Evolutionary conservation across 1,139 yeast genomes (phyloP).

Genomic region (Candida albicans): DNA sequence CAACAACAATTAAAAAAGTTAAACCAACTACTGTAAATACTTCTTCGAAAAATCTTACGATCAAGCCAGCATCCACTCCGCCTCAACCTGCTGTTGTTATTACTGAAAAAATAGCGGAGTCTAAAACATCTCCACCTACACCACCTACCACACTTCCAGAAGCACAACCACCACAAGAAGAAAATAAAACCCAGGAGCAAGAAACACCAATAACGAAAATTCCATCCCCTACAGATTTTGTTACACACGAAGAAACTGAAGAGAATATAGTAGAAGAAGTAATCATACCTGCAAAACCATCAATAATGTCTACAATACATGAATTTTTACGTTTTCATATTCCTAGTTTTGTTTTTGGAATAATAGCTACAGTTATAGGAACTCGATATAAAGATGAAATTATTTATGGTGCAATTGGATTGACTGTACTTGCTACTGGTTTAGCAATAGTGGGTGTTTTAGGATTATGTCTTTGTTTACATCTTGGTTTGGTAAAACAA

Average conservation of each 20-base stretch:
- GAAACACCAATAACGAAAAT: not conserved
- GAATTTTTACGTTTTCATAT: conserved; percentile 21
- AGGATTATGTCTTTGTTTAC: conserved; percentile 30
- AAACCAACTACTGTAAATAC: conserved; percentile 9
- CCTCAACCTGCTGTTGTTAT: not conserved
- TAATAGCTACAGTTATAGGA: conserved; percentile 12
- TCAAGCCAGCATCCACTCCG: conserved; percentile 2
- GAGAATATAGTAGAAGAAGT: not conserved
- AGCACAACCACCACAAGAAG: not conserved
- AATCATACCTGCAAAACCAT: conserved; percentile 1
- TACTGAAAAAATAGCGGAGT: not conserved
- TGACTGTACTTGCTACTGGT: conserved; percentile 16
- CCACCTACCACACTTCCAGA: not conserved
- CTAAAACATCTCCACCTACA: not conserved
- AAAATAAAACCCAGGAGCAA: not conserved
- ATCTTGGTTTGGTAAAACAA: conserved; percentile 22
- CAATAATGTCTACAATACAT: conserved; percentile 5
- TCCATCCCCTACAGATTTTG: conserved; percentile 4
- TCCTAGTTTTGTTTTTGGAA: conserved; percentile 37
- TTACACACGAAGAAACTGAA: not conserved
- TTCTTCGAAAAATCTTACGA: conserved; percentile 9
- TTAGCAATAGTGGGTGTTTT: conserved; percentile 19
- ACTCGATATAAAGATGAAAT: conserved; percentile 8
- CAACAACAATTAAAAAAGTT: conserved; percentile 10
- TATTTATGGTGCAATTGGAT: conserved; percentile 3